Conservation (phyloP, 1,139 yeast genomes). For the Candida sanyaensis region DNA sequence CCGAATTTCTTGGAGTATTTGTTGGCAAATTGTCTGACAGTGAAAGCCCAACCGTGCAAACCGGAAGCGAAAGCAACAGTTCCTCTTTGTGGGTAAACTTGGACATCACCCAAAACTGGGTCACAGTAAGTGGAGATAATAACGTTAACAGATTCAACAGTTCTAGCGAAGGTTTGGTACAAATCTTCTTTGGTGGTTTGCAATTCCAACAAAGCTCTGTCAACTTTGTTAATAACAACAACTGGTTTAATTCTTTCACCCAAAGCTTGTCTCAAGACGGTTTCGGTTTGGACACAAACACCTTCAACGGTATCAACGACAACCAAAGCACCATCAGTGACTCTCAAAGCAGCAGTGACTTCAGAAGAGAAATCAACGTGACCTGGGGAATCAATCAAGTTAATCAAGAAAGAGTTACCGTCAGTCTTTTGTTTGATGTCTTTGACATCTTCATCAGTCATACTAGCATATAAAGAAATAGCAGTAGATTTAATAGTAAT, state of each 20-base stretch:
- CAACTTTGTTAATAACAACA: conserved; percentile 97
- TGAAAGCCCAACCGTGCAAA: conserved; percentile 99
- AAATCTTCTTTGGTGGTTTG: conserved; percentile 99
- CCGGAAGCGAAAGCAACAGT: conserved; percentile 99
- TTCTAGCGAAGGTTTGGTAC: conserved; percentile 97
- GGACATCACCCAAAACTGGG: conserved; percentile 89
- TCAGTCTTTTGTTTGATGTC: conserved; percentile 94
- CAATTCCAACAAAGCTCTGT: conserved; percentile 98
- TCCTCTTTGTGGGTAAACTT: conserved; percentile 99
- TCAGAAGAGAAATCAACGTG: conserved; percentile 99
- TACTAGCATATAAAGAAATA: conserved; percentile 90
- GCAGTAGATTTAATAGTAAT: conserved; percentile 99
- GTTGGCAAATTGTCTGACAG: conserved; percentile 97
- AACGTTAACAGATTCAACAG: conserved; percentile 99
- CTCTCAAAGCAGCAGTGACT: conserved; percentile 99
- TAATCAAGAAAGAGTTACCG: conserved; percentile 93
- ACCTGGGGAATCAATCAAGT: conserved; percentile 99
- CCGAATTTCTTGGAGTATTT: conserved; percentile 99
- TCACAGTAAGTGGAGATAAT: conserved; percentile 95
- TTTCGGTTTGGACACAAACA: conserved; percentile 99
- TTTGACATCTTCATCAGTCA: conserved; percentile 88
- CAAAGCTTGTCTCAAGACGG: conserved; percentile 98
- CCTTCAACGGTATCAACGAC: conserved; percentile 99
- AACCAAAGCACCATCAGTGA: conserved; percentile 99
- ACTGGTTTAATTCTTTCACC: conserved; percentile 99